Evolutionary conservation across 1,284 basidiomycete genomes (phyloP).

Genomic region (Ustilago trichophora): DNA sequence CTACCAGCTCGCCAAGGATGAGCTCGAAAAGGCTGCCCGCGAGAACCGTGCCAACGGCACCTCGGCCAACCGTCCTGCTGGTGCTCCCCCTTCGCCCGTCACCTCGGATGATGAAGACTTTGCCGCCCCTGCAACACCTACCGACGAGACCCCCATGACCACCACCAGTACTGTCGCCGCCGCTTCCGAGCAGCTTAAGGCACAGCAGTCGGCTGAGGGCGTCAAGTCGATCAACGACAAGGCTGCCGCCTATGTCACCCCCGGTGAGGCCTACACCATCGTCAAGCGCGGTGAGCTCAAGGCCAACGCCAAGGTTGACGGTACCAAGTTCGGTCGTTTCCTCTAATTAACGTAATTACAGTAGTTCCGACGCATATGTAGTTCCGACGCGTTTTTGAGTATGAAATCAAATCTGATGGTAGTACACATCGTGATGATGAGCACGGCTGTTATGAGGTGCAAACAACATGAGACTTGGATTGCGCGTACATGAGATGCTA

Average conservation of each 20-base stretch:
- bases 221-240: constrained; percentile 44
- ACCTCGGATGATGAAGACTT: constrained; percentile 53
- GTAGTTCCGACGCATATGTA: no score
- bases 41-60: constrained; percentile 44
- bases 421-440: no score
- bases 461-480: no score
- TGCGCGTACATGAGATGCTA: no score
- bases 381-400: no score
- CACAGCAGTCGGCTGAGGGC: constrained; percentile 37
- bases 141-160: constrained; percentile 41
- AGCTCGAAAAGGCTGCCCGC: constrained; percentile 39
- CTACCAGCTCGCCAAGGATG: constrained; percentile 60
- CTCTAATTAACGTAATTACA: no score
- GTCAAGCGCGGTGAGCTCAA: constrained; percentile 53
- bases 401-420: no score
- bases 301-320: constrained; percentile 48
- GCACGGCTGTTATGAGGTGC: no score
- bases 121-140: constrained; percentile 39
- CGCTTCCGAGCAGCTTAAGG: constrained; percentile 45
- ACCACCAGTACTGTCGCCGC: constrained; percentile 38
- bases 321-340: constrained; percentile 47
- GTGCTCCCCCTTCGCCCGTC: constrained; percentile 50
- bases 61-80: constrained; percentile 42
- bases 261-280: constrained; percentile 61
- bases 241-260: constrained; percentile 56